Conservation (phyloP, 805 yeast species). For the Saccharomyces kudriavzevii region DNA sequence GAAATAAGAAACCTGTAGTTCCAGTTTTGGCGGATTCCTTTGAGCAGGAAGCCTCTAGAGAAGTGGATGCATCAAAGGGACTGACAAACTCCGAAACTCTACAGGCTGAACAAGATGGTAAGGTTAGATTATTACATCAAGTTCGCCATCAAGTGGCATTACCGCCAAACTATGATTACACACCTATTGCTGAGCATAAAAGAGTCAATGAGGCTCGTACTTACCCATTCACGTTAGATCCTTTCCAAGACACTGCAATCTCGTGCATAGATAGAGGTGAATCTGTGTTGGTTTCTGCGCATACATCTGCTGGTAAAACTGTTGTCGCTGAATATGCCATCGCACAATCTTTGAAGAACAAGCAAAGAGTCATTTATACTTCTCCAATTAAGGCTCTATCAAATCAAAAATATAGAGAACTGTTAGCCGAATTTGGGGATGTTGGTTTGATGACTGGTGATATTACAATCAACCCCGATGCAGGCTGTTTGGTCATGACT, state of each 20-base stretch:
- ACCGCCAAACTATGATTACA: slow-evolving; percentile 84
- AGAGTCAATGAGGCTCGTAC: slow-evolving; percentile 72
- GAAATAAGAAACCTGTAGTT: slow-evolving; percentile 40
- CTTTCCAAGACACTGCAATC: slow-evolving; percentile 94
- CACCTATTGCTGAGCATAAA: slow-evolving; percentile 82
- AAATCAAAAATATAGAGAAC: slow-evolving; percentile 88
- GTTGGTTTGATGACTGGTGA: slow-evolving; percentile 99
- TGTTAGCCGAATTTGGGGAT: slow-evolving; percentile 87
- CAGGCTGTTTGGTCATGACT: slow-evolving; percentile 97
- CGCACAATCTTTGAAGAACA: slow-evolving; percentile 85
- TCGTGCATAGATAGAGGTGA: slow-evolving; percentile 93
- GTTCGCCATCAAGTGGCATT: slow-evolving; percentile 97
- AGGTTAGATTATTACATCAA: slow-evolving; percentile 75
- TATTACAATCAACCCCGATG: slow-evolving; percentile 96
- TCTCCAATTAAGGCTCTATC: slow-evolving; percentile 93
- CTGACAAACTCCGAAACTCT: slow-evolving; percentile 39
- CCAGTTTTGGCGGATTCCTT: slow-evolving; percentile 82
- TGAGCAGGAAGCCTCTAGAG: slow-evolving; percentile 83
- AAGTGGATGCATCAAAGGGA: slow-evolving; percentile 77
- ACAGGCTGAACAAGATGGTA: slow-evolving; percentile 37
- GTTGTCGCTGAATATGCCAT: slow-evolving; percentile 96
- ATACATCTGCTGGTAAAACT: slow-evolving; percentile 94
- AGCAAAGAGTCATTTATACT: slow-evolving; percentile 90
- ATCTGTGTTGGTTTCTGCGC: slow-evolving; percentile 94
- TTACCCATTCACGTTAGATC: slow-evolving; percentile 89